These are phyloP conservation scores for Parasitella parasitica DNA, from an alignment of 371 early-diverging fungal species.

Conservation along the genomic window DNA sequence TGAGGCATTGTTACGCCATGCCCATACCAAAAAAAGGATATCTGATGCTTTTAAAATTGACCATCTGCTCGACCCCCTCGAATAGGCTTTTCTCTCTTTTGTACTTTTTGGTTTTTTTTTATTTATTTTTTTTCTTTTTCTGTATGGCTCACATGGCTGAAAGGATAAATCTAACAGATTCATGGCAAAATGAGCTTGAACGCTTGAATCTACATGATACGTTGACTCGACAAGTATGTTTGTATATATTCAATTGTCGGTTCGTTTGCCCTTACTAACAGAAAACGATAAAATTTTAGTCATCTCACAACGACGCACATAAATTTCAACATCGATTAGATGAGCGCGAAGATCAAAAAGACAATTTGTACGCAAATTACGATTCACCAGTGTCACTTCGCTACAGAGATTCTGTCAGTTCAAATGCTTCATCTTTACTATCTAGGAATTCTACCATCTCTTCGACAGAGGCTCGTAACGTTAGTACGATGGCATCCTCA, in stretches of 20 bases:
- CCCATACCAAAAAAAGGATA: not conserved
- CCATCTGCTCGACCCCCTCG: not conserved
- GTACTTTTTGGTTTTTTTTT: not conserved
- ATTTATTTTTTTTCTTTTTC: not conserved
- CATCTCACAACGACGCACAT: not conserved
- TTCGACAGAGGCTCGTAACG: slow-evolving; percentile 4
- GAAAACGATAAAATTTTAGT: not conserved
- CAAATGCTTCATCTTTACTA: slow-evolving; percentile 11
- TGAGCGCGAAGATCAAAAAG: not conserved
- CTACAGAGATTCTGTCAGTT: slow-evolving; percentile 13
- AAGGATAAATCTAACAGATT: not conserved
- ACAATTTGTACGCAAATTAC: not conserved
- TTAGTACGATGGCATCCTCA: not conserved
- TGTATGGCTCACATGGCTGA: slow-evolving; percentile 1
- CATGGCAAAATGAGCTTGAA: slow-evolving; percentile 1
- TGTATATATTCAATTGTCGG: not conserved
- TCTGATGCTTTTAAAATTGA: not conserved
- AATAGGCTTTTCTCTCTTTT: not conserved
- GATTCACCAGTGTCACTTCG: slow-evolving; percentile 9
- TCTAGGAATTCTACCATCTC: slow-evolving; percentile 13
- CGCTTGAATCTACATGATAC: slow-evolving; percentile 4
- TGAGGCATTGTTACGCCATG: slow-evolving; percentile 4
- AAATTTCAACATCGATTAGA: slow-evolving; percentile 2
- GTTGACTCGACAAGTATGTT: not conserved
- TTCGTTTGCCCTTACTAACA: not conserved